phyloP scores from a whole-genome alignment of 164 flowering plant species.

The Vitis riparia region DNA sequence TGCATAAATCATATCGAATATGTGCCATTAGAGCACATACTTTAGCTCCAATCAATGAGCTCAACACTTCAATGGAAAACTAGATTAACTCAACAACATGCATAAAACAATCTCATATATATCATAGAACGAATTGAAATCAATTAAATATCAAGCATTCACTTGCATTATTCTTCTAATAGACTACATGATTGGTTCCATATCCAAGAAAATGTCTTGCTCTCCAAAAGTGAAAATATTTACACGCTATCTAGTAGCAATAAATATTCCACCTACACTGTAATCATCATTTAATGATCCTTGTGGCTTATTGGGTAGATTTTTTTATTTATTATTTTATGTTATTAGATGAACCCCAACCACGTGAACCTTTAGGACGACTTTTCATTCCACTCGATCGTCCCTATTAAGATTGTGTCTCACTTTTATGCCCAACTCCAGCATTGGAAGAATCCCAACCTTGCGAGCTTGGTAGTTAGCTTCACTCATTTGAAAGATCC shows the following conservation, averaged over 20 bases:
- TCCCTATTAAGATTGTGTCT: slow-evolving; percentile 23
- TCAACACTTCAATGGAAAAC: too few relatives aligned
- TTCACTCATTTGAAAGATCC: slow-evolving; percentile 12
- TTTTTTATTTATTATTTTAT: slow-evolving; percentile 40
- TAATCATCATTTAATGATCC: slow-evolving; percentile 30
- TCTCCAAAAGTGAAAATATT: slow-evolving; percentile 76
- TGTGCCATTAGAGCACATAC: too few relatives aligned
- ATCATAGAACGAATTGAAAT: too few relatives aligned
- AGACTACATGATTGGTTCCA: slow-evolving; percentile 65
- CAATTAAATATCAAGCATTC: too few relatives aligned
- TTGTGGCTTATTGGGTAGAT: slow-evolving; percentile 35
- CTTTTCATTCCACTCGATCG: slow-evolving; percentile 17
- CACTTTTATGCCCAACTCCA: slow-evolving; percentile 17
- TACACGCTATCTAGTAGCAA: slow-evolving; percentile 54
- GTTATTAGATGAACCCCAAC: slow-evolving; percentile 30
- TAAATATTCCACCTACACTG: slow-evolving; percentile 27
- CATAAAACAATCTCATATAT: too few relatives aligned
- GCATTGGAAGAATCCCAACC: slow-evolving; percentile 17
- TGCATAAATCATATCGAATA: too few relatives aligned
- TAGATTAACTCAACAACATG: too few relatives aligned
- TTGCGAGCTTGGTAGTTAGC: neutral
- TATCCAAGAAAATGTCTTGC: slow-evolving; percentile 56
- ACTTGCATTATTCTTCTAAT: slow-evolving; percentile 58
- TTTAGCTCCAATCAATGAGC: too few relatives aligned
- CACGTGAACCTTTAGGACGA: slow-evolving; percentile 20